Percentiles rank a stretch among this genome's conserved stretches.
Conservation (phyloP, 805 yeast genomes). For the Kodamaea neixiangensis region DNA sequence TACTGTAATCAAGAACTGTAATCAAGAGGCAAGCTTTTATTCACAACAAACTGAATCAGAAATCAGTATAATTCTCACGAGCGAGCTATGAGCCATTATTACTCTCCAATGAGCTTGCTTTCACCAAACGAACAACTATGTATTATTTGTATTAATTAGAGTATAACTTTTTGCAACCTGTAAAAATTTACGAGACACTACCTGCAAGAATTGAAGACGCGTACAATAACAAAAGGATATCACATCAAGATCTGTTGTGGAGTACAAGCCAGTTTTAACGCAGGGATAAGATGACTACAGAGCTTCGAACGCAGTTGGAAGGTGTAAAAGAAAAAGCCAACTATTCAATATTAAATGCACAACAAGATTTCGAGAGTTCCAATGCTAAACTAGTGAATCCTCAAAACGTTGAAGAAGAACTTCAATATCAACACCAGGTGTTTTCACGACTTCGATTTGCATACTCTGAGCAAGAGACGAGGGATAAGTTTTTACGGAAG, state of each 20-base stretch:
- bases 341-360: constrained; percentile 8
- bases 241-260: not conserved
- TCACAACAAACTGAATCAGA: not conserved
- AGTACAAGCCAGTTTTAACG: not conserved
- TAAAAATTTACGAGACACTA: not conserved
- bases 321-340: not conserved
- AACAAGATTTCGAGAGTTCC: constrained; percentile 15
- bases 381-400: constrained; percentile 14
- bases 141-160: constrained; percentile 2
- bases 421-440: constrained; percentile 38
- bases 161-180: constrained; percentile 2
- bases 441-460: constrained; percentile 61
- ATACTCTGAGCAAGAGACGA: constrained; percentile 70
- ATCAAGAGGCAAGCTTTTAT: too few relatives aligned
- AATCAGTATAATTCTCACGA: not conserved
- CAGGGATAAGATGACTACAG: constrained; percentile 5
- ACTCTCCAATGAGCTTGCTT: not conserved
- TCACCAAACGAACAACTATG: not conserved
- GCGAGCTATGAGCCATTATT: too few relatives aligned
- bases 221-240: constrained; percentile 1
- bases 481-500: constrained; percentile 62
- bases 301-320: constrained; percentile 2
- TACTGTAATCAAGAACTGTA: too few relatives aligned
- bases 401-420: constrained; percentile 27
- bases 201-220: not conserved